Conservation (phyloP, 208 protist genomes). For the Blastocrithidia nonstop region DNA sequence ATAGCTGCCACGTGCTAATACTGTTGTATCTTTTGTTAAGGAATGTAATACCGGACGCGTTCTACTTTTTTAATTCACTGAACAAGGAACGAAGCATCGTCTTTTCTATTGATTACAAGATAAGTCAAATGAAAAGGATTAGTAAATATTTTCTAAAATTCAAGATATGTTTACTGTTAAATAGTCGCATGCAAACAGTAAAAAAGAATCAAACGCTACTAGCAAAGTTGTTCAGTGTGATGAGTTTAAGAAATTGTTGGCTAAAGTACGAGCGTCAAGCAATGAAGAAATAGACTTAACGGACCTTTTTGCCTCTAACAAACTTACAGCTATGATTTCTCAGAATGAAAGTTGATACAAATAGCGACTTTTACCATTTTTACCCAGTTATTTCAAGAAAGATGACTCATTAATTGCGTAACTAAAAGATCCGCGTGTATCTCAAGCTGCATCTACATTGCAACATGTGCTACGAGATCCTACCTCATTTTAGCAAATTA, state of each 20-base stretch:
- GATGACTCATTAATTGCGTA: constrained; percentile 29
- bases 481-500: constrained; percentile 10
- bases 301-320: constrained; percentile 29
- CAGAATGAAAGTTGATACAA: constrained; percentile 42
- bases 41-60: constrained; percentile 66
- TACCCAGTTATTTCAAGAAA: constrained; percentile 18
- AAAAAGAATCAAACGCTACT: background rate
- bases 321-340: constrained; percentile 28
- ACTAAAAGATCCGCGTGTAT: constrained; percentile 53
- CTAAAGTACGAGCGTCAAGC: constrained; percentile 12
- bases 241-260: constrained; percentile 44
- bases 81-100: constrained; percentile 6
- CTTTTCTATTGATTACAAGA: constrained; percentile 80
- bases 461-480: constrained; percentile 30
- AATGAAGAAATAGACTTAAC: constrained; percentile 13
- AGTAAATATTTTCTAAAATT: constrained; percentile 20
- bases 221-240: constrained; percentile 15
- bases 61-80: constrained; percentile 35
- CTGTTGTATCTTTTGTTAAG: constrained; percentile 21
- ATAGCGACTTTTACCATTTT: constrained; percentile 14
- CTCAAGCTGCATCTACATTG: constrained; percentile 16
- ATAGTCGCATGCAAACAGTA: background rate
- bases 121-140: constrained; percentile 54
- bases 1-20: constrained; percentile 13
- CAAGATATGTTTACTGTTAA: constrained; percentile 7